A percentile compares a stretch with the other conserved stretches of the same genome.
phyloP scores from a whole-genome alignment of 805 yeast species.

The Candida lessepsii region DNA sequence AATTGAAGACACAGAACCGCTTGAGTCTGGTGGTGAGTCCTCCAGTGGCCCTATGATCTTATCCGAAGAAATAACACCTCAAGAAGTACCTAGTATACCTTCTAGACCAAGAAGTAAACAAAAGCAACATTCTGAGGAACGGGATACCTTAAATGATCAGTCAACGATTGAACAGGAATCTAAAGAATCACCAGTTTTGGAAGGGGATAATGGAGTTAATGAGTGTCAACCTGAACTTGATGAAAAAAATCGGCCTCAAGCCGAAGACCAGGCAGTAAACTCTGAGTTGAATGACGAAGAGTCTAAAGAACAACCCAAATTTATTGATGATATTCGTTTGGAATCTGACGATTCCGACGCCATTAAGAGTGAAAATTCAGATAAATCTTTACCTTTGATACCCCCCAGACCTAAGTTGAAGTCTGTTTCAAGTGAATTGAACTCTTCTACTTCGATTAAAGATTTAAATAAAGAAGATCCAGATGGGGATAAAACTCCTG shows the following conservation, averaged over 20 bases:
- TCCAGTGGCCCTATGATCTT: too few relatives aligned
- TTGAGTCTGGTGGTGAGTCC: neutral
- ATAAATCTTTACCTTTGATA: constrained; percentile 13
- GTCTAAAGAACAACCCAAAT: neutral
- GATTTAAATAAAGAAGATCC: neutral
- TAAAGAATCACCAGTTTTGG: too few relatives aligned
- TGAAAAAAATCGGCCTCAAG: too few relatives aligned
- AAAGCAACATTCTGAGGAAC: constrained; percentile 2
- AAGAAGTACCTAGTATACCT: constrained; percentile 1
- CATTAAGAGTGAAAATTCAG: neutral
- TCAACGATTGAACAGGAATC: constrained; percentile 12
- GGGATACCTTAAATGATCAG: constrained; percentile 14
- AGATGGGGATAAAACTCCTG: constrained; percentile 34
- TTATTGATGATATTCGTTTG: too few relatives aligned
- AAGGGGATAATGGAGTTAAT: too few relatives aligned
- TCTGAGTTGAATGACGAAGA: too few relatives aligned
- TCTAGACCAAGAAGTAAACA: constrained; percentile 7
- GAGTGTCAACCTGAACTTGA: too few relatives aligned
- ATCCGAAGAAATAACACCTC: too few relatives aligned
- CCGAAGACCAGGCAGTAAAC: too few relatives aligned
- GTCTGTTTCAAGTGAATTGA: neutral
- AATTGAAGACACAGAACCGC: constrained; percentile 4
- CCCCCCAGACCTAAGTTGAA: constrained; percentile 11
- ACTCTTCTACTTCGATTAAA: neutral
- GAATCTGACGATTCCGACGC: too few relatives aligned